Evolutionary conservation across 257 asterid genomes (phyloP), one percentile per base, ranked within the genome.

Genomic region (Primulina tabacum): DNA sequence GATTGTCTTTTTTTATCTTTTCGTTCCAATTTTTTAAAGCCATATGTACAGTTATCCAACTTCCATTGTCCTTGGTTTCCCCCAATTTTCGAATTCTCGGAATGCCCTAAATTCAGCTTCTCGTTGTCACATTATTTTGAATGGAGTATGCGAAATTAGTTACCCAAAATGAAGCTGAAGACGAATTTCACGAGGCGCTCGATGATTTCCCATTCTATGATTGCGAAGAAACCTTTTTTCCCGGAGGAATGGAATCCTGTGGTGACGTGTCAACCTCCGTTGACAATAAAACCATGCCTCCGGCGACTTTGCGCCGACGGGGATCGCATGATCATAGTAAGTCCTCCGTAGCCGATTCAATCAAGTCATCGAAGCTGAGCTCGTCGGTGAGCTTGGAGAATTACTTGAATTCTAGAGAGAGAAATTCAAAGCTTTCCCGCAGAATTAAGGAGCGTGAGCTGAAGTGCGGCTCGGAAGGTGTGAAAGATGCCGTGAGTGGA

Each of bases 121-220:
- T 16, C 21, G 4, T 38, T 38, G 10, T 38, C 2, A 2, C 47
- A 38, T 38, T 5, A 12, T 30, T 68, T 66, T 26, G 17, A 47
- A 83, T 83, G 88, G 85, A 82, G 67, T 84, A 76, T 2, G 12
- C 74, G 64, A 70, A 80, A 58, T 73, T 78, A 71, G 73, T 26
- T 32, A 30, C 65, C 53, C 73, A 16, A 60, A 61, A 59, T 77
- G 84, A 32, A 55, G 73, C 35, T 4, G 81, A 65, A 24, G 88
- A 79, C 47, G 79, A 67, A 76, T 92, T 87, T 56, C 68, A 52
- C 26, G 92, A 87, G 61, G 87, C 88, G 11, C n/a, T 61, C 58
- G 90, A 85, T 35, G 94, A 88, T 40, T 86, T 81, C 55, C 78
- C 84, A 3, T 77, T 79, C 72, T 60, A 71, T 21, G 95, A 89